phyloP scores from a whole-genome alignment of 78 protist genomes.

The Dictyostelium citrinum region DNA sequence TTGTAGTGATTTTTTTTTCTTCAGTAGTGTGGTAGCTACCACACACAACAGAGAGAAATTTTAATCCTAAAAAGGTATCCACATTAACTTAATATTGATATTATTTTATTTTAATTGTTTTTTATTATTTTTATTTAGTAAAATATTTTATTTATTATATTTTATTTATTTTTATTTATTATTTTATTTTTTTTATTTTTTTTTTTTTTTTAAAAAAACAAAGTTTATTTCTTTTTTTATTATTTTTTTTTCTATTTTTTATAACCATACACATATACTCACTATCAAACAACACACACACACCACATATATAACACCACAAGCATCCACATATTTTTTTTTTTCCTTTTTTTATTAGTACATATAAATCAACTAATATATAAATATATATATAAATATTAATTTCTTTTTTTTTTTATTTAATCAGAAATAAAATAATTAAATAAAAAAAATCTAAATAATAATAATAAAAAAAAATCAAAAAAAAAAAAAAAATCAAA shows the following conservation, averaged over 20 bases:
- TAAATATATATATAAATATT: background rate
- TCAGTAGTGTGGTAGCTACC: background rate
- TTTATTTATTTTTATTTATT: background rate
- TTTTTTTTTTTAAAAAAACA: too few species aligned
- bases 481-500: background rate
- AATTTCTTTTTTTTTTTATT: background rate
- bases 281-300: background rate
- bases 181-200: too few species aligned
- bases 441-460: background rate
- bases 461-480: background rate
- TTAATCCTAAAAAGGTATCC: background rate
- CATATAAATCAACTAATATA: background rate
- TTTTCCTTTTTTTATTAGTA: background rate
- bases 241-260: background rate
- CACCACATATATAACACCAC: background rate
- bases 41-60: background rate
- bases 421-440: background rate
- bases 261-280: background rate
- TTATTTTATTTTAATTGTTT: background rate
- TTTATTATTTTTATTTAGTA: too few species aligned
- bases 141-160: background rate
- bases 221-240: background rate
- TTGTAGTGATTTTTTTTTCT: background rate
- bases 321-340: background rate
- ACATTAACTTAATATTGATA: background rate